Conservation (phyloP, 768 basidiomycete genomes). For the Lentinula raphanica region DNA sequence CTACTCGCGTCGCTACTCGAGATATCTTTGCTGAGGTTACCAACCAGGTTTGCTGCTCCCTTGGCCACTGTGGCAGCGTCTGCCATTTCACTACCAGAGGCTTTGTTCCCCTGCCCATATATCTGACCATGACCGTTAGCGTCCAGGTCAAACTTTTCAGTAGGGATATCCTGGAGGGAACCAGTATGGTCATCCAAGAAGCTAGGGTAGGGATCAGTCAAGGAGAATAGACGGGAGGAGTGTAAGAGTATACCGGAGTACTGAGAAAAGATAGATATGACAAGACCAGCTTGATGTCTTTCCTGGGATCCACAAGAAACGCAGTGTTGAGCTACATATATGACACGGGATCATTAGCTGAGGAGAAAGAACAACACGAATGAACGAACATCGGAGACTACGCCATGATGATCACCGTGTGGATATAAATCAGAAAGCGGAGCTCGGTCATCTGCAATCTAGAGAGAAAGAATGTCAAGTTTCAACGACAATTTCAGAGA, state of each 20-base stretch:
- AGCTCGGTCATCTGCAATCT: slow-evolving; percentile 3
- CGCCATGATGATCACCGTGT: not conserved
- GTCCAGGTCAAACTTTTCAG: not conserved
- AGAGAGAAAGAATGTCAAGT: not conserved
- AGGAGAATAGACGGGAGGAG: not conserved
- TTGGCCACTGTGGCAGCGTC: not conserved
- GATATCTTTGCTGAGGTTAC: not conserved
- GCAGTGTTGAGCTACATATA: slow-evolving; percentile 1
- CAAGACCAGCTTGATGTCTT: not conserved
- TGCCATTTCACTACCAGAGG: not conserved
- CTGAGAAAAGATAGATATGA: not conserved
- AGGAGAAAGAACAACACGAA: not conserved
- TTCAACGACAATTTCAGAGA: not conserved
- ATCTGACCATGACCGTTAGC: not conserved
- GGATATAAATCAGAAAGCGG: not conserved
- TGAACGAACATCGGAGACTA: not conserved
- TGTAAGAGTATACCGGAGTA: not conserved
- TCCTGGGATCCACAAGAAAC: slow-evolving; percentile 5
- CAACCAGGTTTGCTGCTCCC: not conserved
- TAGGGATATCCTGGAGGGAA: not conserved
- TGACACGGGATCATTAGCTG: not conserved
- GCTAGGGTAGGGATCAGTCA: not conserved
- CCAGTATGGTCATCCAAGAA: slow-evolving; percentile 1
- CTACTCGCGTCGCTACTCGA: not conserved
- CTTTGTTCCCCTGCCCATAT: not conserved